Evolutionary conservation across 148 eudicot species (phyloP).

Genomic region (Rhododendron ferrugineum): DNA sequence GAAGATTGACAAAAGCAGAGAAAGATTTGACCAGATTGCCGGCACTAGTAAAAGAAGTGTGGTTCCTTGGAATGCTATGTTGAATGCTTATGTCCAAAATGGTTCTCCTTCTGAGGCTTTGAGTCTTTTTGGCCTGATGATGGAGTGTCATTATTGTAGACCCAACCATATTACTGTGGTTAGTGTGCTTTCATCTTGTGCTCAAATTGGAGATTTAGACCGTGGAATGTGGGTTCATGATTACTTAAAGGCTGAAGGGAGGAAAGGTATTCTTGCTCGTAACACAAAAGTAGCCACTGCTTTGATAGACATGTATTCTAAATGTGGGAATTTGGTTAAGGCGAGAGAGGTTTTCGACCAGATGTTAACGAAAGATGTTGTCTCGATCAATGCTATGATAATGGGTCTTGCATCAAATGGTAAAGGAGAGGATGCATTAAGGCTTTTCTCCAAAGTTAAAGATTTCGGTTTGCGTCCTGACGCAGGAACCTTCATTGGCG

Average conservation of each 20-base stretch:
- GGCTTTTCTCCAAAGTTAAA: conserved; percentile 37
- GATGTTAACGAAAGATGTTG: conserved; percentile 49
- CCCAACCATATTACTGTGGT: conserved; percentile 92
- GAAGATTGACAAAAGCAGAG: conserved; percentile 41
- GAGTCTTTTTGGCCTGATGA: conserved; percentile 46
- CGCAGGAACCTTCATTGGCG: conserved; percentile 54
- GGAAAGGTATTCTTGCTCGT: conserved; percentile 30
- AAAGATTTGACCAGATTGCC: conserved; percentile 51
- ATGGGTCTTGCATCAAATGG: conserved; percentile 86
- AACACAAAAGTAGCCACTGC: conserved; percentile 68
- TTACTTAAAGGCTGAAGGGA: conserved; percentile 43
- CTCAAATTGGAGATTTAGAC: conserved; percentile 70
- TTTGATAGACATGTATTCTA: conserved; percentile 72
- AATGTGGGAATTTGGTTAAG: conserved; percentile 53
- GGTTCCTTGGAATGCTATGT: conserved; percentile 71
- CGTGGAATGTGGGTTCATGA: conserved; percentile 66
- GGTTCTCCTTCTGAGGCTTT: conserved; percentile 55
- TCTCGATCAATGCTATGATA: conserved; percentile 70
- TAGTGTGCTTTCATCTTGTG: conserved; percentile 73
- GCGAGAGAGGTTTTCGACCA: conserved; percentile 55
- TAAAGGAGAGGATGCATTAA: conserved; percentile 64
- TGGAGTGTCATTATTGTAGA: conserved; percentile 21
- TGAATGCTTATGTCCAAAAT: conserved; percentile 66
- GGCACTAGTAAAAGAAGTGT: conserved; percentile 51
- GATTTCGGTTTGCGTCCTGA: conserved; percentile 37